These are phyloP conservation scores for Psilocybe cyanescens DNA, from an alignment of 768 basidiomycete species.

Conservation along the genomic window DNA sequence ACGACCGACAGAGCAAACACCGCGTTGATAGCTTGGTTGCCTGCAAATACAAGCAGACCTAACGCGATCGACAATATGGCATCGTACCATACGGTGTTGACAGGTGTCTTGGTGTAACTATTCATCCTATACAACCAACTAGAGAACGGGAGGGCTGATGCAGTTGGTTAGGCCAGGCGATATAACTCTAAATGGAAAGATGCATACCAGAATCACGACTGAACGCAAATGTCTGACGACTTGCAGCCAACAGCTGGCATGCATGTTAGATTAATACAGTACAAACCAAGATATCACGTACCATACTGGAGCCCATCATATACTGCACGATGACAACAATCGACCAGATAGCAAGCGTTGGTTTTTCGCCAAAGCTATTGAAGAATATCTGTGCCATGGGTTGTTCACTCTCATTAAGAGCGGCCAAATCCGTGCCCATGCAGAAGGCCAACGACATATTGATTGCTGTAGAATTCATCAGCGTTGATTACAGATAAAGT, in stretches of 20 bases:
- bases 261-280: neutral
- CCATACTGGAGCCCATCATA: conserved; percentile 65
- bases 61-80: conserved; percentile 50
- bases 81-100: conserved; percentile 62
- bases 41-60: conserved; percentile 64
- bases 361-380: conserved; percentile 43
- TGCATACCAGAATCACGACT: conserved; percentile 59
- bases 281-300: conserved; percentile 19
- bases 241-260: conserved; percentile 30
- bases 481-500: neutral
- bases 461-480: conserved; percentile 39
- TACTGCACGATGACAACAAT: conserved; percentile 47
- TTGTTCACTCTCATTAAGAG: conserved; percentile 48
- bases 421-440: conserved; percentile 55
- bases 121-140: conserved; percentile 64
- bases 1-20: conserved; percentile 55
- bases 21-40: conserved; percentile 59
- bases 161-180: neutral
- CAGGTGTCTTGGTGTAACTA: conserved; percentile 56
- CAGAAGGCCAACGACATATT: conserved; percentile 67
- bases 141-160: conserved; percentile 63
- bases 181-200: neutral
- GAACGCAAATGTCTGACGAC: conserved; percentile 73
- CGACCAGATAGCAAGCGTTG: conserved; percentile 41
- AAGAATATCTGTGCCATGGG: conserved; percentile 67